Base-by-base conservation (phyloP, 805 yeast species). In the Candida namnaoensis region DNA sequence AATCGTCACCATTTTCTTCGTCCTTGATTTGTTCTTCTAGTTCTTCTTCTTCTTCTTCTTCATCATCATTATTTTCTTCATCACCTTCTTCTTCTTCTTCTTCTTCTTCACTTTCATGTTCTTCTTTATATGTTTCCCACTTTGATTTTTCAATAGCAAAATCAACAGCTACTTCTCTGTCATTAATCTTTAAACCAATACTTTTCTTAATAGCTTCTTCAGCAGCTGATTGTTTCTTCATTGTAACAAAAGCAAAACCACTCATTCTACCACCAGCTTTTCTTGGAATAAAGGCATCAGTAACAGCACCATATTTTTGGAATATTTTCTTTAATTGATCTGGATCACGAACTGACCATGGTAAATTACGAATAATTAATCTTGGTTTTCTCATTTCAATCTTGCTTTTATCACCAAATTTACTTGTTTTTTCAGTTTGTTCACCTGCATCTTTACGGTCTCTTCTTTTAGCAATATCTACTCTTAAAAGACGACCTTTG, bases 231-330 rank as follows among this genome's bases (percentile, higher is more conserved):
- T 78, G 71, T 54, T 82, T 86, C 55, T 78, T 78, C 95, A 93
- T 84, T 1, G 93, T 83, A 9, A 93, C 88, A 61, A 93, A 93
- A 0, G 88, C 99, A 72, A 91, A 93, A 10, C 99, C 99, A 45
- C 82, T 68, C 93, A 93, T 84, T 58, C 76, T 80, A 13, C 96
- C 96, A 39, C 88, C 95, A 38, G 75, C 72, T 56, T 85, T 87
- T 54, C 86, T 78, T 38, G 99, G 99, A 50, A 93, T 87, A 50
- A 79, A 78, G 0, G 91, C 95, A 55, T 88, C 96, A 25, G 76
- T 78, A 32, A 93, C 96, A 27, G 84, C 81, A 40, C 99, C 99
- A 57, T 67, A 93, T 54, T 78, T 78, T 43, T 72, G 64, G 57
- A 93, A 93, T 7, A 79, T 55, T 51, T 80, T 80, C 54, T 74